A percentile compares a stretch with the other conserved stretches of the same genome.
Evolutionary conservation across 1,139 yeast species (phyloP).

Genomic region (Saccharomyces hybrid): DNA sequence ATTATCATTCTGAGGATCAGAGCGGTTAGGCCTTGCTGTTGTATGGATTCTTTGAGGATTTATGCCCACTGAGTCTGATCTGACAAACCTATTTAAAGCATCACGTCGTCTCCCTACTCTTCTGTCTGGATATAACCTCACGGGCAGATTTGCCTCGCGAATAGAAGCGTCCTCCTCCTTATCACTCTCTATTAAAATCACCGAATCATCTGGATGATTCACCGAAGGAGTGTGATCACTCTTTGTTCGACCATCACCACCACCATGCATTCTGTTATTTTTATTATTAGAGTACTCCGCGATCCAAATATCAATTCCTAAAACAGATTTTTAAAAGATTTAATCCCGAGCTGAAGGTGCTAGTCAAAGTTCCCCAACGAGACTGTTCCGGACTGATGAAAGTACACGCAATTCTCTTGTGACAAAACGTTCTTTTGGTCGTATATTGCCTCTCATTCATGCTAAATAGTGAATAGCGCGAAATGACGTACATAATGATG

Average conservation of each 20-base stretch:
- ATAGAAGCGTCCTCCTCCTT: conserved; percentile 21
- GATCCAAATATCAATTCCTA: neutral
- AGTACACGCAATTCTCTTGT: no score
- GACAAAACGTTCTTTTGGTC: neutral
- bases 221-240: neutral
- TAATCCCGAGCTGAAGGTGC: neutral
- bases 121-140: conserved; percentile 14
- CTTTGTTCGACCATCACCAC: neutral
- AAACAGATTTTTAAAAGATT: neutral
- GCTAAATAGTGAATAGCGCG: neutral
- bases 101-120: conserved; percentile 17
- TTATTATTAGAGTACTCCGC: neutral
- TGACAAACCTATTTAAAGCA: conserved; percentile 16
- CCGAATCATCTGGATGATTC: conserved; percentile 3
- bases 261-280: neutral
- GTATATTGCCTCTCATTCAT: neutral
- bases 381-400: no score
- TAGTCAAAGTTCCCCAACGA: neutral
- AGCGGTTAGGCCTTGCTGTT: neutral
- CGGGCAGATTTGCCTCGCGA: conserved; percentile 10
- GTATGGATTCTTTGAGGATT: neutral
- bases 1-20: conserved; percentile 7
- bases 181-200: conserved; percentile 27
- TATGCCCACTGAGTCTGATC: conserved; percentile 6
- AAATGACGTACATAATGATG: neutral